Evolutionary conservation across 176 grass and related monocot species (phyloP), one percentile per base, ranked within the genome.

Genomic region (Lolium perenne): DNA sequence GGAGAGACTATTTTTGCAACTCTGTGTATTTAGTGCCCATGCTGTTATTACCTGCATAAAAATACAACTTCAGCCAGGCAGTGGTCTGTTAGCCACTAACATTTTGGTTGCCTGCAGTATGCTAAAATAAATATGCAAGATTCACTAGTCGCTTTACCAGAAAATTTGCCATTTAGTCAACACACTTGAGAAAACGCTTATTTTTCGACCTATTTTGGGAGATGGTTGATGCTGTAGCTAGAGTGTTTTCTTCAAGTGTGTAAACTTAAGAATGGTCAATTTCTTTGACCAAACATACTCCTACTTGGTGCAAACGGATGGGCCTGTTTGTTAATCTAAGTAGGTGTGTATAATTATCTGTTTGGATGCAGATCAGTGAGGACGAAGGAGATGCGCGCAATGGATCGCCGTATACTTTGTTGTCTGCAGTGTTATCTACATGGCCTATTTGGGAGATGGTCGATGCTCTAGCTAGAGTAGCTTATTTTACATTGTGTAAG

Each of bases 141-240:
- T 84, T 87, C 40, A 15, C 67, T 57, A 83, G 72, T 65, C 57
- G 8, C 38, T 73, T 65, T 43, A 80, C 9, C 84, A 57, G 38
- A n/a, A 62, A 76, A 82, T 15, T 2, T 0, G 15, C 11, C 26
- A 71, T 78, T 82, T 82, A 17, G 10, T 49, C 2, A 49, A 49
- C 1, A 12, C 12, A 49, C 32, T 7, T 0, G 18, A 56, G 0
- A 7, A 32, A 29, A 13, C 13, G 13, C 60, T 4, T 63, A 58
- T 61, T 61, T 23, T 21, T 1, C 8, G 21, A 6, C 45, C 32
- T 88, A 57, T 38, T 41, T 15, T 14, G 26, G 41, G 8, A 41
- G 80, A 47, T 48, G 5, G 26, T 63, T 22, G 60, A 25, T 63
- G 22, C 22, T 63, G 22, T 26, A 12, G 61, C 7, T 29, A 64